Conservation (phyloP, 2,329 filamentous ascomycete species). For the Mycocentrospora acerina region DNA sequence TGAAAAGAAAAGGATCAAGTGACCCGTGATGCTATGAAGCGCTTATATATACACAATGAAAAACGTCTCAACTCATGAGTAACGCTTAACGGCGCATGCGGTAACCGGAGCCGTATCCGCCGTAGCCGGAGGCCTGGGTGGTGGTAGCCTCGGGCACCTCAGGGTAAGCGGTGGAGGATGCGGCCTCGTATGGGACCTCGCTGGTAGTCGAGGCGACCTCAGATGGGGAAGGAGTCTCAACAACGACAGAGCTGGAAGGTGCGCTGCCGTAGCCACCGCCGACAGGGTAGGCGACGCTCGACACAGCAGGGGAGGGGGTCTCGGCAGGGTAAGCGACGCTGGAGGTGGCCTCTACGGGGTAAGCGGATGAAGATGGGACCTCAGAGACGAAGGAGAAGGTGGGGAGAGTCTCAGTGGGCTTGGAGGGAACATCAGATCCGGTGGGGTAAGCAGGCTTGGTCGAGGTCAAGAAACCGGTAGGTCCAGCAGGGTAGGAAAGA, state of each 20-base stretch:
- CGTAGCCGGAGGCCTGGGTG: constrained; percentile 16
- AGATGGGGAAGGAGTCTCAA: constrained; percentile 9
- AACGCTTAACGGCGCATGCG: constrained; percentile 9
- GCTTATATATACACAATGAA: constrained; percentile 19
- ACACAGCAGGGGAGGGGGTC: constrained; percentile 14
- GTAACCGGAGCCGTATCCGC: constrained; percentile 24
- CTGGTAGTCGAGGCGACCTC: constrained; percentile 6
- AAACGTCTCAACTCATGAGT: constrained; percentile 20
- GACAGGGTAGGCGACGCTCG: constrained; percentile 18
- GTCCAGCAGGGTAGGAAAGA: constrained; percentile 23
- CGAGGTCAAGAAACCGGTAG: constrained; percentile 36
- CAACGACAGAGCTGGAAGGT: constrained; percentile 11
- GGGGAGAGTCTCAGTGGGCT: constrained; percentile 20
- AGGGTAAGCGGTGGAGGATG: too few species aligned
- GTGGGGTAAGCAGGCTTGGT: constrained; percentile 26
- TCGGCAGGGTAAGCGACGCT: constrained; percentile 12
- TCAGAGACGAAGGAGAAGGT: constrained; percentile 29
- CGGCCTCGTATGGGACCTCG: constrained; percentile 7
- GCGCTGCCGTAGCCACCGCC: constrained; percentile 7
- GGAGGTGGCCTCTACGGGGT: constrained; percentile 10
- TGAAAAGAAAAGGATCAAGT: constrained; percentile 29
- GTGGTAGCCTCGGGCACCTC: constrained; percentile 16
- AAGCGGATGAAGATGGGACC: constrained; percentile 14
- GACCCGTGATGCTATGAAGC: constrained; percentile 14
- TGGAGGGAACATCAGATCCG: constrained; percentile 19